Evolutionary conservation across 2,329 filamentous ascomycete genomes (phyloP).

Genomic region (Fusarium cicatricum): DNA sequence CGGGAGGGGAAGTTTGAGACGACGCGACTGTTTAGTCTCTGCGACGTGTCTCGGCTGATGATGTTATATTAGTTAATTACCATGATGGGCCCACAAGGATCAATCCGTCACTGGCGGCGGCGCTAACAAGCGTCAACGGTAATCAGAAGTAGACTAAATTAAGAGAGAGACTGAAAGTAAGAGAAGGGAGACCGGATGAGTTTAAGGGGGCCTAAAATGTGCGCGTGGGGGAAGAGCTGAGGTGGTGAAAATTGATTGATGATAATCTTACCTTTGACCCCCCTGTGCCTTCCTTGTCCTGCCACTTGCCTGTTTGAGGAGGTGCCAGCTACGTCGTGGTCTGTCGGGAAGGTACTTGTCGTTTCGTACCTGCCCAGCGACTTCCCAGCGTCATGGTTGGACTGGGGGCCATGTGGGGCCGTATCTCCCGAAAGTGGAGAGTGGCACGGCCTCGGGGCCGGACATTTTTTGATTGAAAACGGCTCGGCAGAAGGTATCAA

Average conservation of each 20-base stretch:
- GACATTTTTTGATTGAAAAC: not conserved
- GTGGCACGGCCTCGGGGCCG: not conserved
- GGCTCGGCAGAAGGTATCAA: not conserved
- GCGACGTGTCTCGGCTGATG: slow-evolving; percentile 18
- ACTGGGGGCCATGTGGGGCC: slow-evolving; percentile 16
- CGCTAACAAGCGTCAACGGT: slow-evolving; percentile 10
- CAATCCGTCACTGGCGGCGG: slow-evolving; percentile 15
- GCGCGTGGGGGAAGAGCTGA: slow-evolving; percentile 5
- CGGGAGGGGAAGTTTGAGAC: not conserved
- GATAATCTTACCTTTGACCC: slow-evolving; percentile 6
- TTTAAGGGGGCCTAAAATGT: no score
- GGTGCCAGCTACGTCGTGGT: no score
- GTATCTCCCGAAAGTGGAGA: slow-evolving; percentile 11
- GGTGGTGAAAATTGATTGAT: not conserved
- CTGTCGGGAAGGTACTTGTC: slow-evolving; percentile 19
- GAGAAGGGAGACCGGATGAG: slow-evolving; percentile 13
- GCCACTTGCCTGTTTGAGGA: slow-evolving; percentile 23
- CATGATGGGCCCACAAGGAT: slow-evolving; percentile 15
- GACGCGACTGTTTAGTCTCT: no score
- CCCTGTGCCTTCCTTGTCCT: not conserved
- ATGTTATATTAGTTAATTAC: slow-evolving; percentile 35
- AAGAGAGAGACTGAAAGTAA: not conserved
- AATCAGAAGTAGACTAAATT: not conserved
- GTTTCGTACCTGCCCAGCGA: slow-evolving; percentile 3
- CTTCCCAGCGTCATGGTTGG: not conserved